A percentile compares a stretch with the other conserved stretches of the same genome.
Evolutionary conservation across 1,139 yeast genomes (phyloP).

Genomic region (Candida sanyaensis): DNA sequence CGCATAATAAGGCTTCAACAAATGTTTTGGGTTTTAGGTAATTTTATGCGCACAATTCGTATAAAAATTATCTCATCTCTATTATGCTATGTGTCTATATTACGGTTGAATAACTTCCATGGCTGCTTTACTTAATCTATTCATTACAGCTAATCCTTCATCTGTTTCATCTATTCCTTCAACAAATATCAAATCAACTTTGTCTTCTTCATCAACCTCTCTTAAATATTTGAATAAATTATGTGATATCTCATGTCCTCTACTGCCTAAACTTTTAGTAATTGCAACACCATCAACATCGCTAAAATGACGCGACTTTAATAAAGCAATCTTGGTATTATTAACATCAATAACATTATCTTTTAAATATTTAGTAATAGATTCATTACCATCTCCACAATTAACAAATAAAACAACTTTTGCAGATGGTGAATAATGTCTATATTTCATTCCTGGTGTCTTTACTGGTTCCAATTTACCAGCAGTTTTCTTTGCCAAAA

Average conservation of each 20-base stretch:
- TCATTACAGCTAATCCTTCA: slow-evolving; percentile 95
- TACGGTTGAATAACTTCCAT: slow-evolving; percentile 37
- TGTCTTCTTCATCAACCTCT: slow-evolving; percentile 62
- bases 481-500: slow-evolving; percentile 67
- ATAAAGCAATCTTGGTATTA: slow-evolving; percentile 43
- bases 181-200: slow-evolving; percentile 65
- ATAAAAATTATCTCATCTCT: no score
- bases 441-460: slow-evolving; percentile 98
- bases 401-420: slow-evolving; percentile 69
- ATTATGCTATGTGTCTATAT: neutral
- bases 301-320: slow-evolving; percentile 41
- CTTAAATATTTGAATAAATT: slow-evolving; percentile 73
- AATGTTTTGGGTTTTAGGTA: no score
- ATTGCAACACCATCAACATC: slow-evolving; percentile 26
- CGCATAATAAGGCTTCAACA: no score
- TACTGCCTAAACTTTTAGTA: slow-evolving; percentile 53
- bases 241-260: slow-evolving; percentile 67
- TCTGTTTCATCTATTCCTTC: slow-evolving; percentile 70
- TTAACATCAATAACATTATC: slow-evolving; percentile 17
- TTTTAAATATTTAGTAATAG: slow-evolving; percentile 27
- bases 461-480: slow-evolving; percentile 70
- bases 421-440: slow-evolving; percentile 92
- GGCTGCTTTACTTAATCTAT: slow-evolving; percentile 86
- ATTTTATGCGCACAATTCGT: no score
- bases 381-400: slow-evolving; percentile 45